phyloP scores from a whole-genome alignment of 805 yeast species.

The Jamesozyma spencerorum region DNA sequence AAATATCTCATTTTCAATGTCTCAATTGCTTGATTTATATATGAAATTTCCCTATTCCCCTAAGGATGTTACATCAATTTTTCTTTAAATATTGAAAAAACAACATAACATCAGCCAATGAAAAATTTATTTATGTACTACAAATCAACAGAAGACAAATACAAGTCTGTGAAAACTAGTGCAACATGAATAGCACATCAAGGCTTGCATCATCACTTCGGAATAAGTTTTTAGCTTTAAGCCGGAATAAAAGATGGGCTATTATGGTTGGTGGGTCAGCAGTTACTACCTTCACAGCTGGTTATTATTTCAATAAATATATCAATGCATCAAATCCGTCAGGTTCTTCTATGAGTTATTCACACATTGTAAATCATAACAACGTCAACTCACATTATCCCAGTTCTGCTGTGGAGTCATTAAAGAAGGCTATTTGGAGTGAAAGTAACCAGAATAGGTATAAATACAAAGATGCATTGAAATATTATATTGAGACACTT shows the following conservation, averaged over 20 bases:
- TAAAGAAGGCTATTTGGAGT: conserved; percentile 75
- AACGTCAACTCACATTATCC: conserved; percentile 4
- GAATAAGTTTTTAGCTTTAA: neutral
- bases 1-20: too few species aligned
- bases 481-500: conserved; percentile 60
- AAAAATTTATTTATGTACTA: too few species aligned
- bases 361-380: neutral
- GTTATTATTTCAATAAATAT: conserved; percentile 1
- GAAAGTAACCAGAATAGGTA: conserved; percentile 59
- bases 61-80: too few species aligned
- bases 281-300: conserved; percentile 1
- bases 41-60: too few species aligned
- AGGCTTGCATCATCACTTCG: neutral
- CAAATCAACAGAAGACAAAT: too few species aligned
- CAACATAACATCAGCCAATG: too few species aligned
- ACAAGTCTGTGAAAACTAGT: neutral
- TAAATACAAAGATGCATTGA: conserved; percentile 53
- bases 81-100: too few species aligned
- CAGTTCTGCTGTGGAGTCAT: neutral
- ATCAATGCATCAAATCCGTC: neutral
- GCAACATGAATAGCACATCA: neutral
- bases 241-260: conserved; percentile 1
- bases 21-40: too few species aligned
- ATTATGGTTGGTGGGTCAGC: neutral
- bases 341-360: neutral